Base-by-base conservation (phyloP, 768 basidiomycete species). In the Trichaptum fuscoviolaceum region DNA sequence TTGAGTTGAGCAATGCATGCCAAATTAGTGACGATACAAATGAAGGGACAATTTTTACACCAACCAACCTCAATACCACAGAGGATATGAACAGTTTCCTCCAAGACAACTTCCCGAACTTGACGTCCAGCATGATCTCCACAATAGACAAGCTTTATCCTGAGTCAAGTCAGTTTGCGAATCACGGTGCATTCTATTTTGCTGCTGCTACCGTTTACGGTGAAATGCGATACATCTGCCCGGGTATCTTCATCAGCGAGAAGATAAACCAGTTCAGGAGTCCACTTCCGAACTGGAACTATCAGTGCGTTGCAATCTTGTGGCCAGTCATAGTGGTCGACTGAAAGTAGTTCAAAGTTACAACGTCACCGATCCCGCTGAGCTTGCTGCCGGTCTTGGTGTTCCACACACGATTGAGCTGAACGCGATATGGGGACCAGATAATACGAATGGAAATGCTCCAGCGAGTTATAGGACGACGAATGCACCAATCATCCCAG, bases 401-500 rank as follows among this genome's bases (percentile, higher is more conserved):
- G 42, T 64, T 58, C 69, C 69, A 66, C 1, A 69, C n/a, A 17
- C 69, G 57, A 61, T 68, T 52, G 2, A 63, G 57, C 9, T 24
- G 17, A 35, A 68, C 67, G 8, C 42, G 42, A 52, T 52, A 12
- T 52, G 42, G 42, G 42, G 42, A 52, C 42, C 42, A 52, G 42
- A 52, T 12, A 52, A 52, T 52, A 52, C 42, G 42, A 52, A 52
- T 20, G 42, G 42, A 12, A 20, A 20, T 52, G 42, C 42, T 20
- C 42, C 42, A 15, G 42, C 42, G 42, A 52, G 42, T 52, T 52
- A 52, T 20, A 52, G 42, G 10, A 52, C 42, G 42, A 52, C 42
- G 10, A 52, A 52, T 52, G 42, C 84, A 7, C 74, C 79, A 0
- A 76, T 84, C 70, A 75, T 77, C 63, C 83, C 84, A 68, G 71